A percentile compares a stretch with the other conserved stretches of the same genome.
Evolutionary conservation across 106 monocot species (phyloP).

Genomic region (Allium fistulosum): DNA sequence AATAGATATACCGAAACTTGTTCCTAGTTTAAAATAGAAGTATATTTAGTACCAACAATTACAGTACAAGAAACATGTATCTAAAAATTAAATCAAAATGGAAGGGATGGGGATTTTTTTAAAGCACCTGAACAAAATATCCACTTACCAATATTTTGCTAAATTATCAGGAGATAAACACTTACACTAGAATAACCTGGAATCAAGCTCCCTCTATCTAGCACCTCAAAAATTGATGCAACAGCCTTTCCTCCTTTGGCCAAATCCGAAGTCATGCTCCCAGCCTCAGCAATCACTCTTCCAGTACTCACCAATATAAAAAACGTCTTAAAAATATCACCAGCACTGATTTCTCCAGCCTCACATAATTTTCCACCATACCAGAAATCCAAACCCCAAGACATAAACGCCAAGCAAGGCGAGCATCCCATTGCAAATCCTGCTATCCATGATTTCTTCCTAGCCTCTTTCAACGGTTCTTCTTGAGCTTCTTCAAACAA

Average conservation of each 20-base stretch:
- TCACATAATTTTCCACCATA: slow-evolving; percentile 56
- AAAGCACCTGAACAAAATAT: not conserved
- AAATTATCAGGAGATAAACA: slow-evolving; percentile 9
- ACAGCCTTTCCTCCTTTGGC: slow-evolving; percentile 66
- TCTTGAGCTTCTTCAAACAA: slow-evolving; percentile 63
- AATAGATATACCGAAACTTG: too few relatives aligned
- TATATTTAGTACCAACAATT: too few relatives aligned
- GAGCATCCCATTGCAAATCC: slow-evolving; percentile 51
- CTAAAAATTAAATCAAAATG: too few relatives aligned
- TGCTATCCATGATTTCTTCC: slow-evolving; percentile 58
- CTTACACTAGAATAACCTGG: slow-evolving; percentile 11
- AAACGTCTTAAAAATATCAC: slow-evolving; percentile 75
- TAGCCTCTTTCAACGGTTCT: slow-evolving; percentile 37
- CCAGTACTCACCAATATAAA: slow-evolving; percentile 85
- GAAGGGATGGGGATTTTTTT: too few relatives aligned
- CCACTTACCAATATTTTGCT: not conserved
- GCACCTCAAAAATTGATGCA: slow-evolving; percentile 54
- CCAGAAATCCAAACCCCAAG: slow-evolving; percentile 86
- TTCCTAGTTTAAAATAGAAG: too few relatives aligned
- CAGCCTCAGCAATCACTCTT: slow-evolving; percentile 69
- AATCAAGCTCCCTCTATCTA: slow-evolving; percentile 46
- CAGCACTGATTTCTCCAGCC: slow-evolving; percentile 39
- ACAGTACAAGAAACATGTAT: too few relatives aligned
- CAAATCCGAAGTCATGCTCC: slow-evolving; percentile 82
- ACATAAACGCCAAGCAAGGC: slow-evolving; percentile 49